Evolutionary conservation across 805 yeast species (phyloP).

Genomic region (Saccharomycopsis sp.): DNA sequence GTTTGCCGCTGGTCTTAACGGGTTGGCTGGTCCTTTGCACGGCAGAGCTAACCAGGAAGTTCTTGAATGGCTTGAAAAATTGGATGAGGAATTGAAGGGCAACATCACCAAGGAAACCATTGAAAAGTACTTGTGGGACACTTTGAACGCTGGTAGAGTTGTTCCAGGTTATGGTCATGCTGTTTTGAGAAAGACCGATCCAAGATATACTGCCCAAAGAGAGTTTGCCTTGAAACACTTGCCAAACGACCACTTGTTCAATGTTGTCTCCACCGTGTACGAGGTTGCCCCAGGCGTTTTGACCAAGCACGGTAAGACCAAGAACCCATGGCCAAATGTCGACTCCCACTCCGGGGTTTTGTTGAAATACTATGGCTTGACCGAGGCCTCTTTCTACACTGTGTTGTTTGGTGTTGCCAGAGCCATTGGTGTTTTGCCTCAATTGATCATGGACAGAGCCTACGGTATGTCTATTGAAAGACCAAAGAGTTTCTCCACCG

Average conservation of each 20-base stretch:
- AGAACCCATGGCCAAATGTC: constrained; percentile 91
- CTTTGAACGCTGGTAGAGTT: constrained; percentile 73
- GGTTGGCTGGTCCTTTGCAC: constrained; percentile 82
- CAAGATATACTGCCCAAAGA: constrained; percentile 80
- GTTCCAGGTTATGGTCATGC: constrained; percentile 89
- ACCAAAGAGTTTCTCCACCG: constrained; percentile 90
- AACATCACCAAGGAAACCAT: constrained; percentile 59
- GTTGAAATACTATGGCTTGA: constrained; percentile 77
- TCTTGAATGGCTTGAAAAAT: constrained; percentile 66
- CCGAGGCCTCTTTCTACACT: constrained; percentile 76
- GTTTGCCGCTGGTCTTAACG: constrained; percentile 74
- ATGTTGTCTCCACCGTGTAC: constrained; percentile 66
- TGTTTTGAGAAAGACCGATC: constrained; percentile 80
- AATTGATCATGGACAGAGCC: constrained; percentile 77
- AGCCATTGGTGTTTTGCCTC: constrained; percentile 81
- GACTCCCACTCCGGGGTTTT: constrained; percentile 84
- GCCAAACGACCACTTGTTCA: constrained; percentile 74
- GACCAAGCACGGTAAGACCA: constrained; percentile 79
- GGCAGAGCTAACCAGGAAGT: constrained; percentile 88
- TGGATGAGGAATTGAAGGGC: constrained; percentile 52
- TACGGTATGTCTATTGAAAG: constrained; percentile 77
- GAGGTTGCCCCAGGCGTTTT: constrained; percentile 78
- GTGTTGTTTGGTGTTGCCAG: constrained; percentile 82
- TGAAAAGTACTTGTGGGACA: constrained; percentile 70
- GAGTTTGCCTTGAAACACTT: constrained; percentile 68